Conservation (phyloP, 768 basidiomycete species). For the Albatrellus ellisii region DNA sequence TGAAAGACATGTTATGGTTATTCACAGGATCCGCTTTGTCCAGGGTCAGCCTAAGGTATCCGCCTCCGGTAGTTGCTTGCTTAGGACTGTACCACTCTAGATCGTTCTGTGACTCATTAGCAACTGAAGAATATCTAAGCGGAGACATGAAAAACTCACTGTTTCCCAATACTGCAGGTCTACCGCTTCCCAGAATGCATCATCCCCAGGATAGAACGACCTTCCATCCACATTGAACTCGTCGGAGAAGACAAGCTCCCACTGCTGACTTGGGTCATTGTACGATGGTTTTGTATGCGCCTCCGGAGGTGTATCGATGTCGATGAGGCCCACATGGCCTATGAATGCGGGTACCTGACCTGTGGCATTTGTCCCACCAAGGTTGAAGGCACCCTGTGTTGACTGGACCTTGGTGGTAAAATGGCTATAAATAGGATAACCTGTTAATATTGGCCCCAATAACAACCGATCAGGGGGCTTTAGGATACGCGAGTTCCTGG, state of each 20-base stretch:
- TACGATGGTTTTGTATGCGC: slow-evolving; percentile 15
- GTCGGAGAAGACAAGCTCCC: slow-evolving; percentile 30
- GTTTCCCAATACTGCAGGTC: slow-evolving; percentile 34
- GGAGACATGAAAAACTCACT: slow-evolving; percentile 29
- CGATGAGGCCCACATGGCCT: slow-evolving; percentile 20
- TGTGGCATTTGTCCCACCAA: slow-evolving; percentile 62
- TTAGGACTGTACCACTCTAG: slow-evolving; percentile 50
- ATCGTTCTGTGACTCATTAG: slow-evolving; percentile 17
- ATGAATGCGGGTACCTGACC: slow-evolving; percentile 36
- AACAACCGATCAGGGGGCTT: not conserved
- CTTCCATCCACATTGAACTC: slow-evolving; percentile 32
- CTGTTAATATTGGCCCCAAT: slow-evolving; percentile 15
- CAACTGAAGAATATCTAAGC: not conserved
- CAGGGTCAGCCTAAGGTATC: slow-evolving; percentile 37
- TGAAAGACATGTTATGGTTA: slow-evolving; percentile 35
- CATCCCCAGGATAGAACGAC: slow-evolving; percentile 31
- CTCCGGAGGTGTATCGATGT: slow-evolving; percentile 26
- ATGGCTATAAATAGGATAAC: slow-evolving; percentile 37
- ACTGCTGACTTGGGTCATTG: slow-evolving; percentile 19
- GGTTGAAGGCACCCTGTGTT: slow-evolving; percentile 47
- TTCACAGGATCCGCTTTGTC: slow-evolving; percentile 19
- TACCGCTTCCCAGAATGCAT: slow-evolving; percentile 29
- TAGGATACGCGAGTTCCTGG: not conserved
- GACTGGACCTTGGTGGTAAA: slow-evolving; percentile 26
- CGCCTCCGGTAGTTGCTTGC: slow-evolving; percentile 36